Evolutionary conservation across 495 filamentous ascomycete species (phyloP).

Genomic region (Lindgomyces ingoldianus): DNA sequence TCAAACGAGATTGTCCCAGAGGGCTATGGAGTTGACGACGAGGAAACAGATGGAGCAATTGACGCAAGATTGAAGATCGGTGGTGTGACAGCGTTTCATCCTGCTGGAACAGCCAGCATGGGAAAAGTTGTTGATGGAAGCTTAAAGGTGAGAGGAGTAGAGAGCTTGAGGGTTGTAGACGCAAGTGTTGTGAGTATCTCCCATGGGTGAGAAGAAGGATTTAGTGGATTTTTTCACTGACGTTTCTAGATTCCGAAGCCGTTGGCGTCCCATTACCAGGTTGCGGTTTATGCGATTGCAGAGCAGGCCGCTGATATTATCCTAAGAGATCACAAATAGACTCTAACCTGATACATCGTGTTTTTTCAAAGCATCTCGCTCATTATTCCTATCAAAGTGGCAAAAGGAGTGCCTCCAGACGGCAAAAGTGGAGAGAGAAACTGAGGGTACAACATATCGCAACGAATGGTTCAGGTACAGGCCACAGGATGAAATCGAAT

Average conservation of each 20-base stretch:
- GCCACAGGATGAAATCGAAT: too few relatives aligned
- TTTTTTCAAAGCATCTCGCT: too few relatives aligned
- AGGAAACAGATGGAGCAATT: conserved; percentile 25
- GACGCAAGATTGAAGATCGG: conserved; percentile 25
- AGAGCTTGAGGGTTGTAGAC: conserved; percentile 41
- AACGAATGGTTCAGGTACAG: too few relatives aligned
- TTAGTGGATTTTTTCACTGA: neutral
- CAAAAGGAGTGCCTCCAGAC: too few relatives aligned
- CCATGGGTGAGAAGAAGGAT: neutral
- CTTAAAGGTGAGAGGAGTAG: conserved; percentile 41
- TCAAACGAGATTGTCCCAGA: neutral
- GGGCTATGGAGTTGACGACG: neutral
- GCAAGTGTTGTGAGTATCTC: conserved; percentile 38
- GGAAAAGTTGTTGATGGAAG: conserved; percentile 43
- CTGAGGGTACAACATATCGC: too few relatives aligned
- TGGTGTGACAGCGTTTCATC: conserved; percentile 31
- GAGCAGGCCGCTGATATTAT: conserved; percentile 33
- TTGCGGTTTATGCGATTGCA: conserved; percentile 27
- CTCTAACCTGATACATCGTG: too few relatives aligned
- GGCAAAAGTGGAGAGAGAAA: too few relatives aligned
- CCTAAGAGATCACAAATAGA: too few relatives aligned
- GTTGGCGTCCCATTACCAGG: conserved; percentile 31
- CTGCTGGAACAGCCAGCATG: conserved; percentile 41
- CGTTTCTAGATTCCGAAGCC: conserved; percentile 23
- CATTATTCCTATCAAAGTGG: too few relatives aligned